phyloP scores from a whole-genome alignment of 2,329 filamentous ascomycete species.

The Paraphoma chrysanthemicola region DNA sequence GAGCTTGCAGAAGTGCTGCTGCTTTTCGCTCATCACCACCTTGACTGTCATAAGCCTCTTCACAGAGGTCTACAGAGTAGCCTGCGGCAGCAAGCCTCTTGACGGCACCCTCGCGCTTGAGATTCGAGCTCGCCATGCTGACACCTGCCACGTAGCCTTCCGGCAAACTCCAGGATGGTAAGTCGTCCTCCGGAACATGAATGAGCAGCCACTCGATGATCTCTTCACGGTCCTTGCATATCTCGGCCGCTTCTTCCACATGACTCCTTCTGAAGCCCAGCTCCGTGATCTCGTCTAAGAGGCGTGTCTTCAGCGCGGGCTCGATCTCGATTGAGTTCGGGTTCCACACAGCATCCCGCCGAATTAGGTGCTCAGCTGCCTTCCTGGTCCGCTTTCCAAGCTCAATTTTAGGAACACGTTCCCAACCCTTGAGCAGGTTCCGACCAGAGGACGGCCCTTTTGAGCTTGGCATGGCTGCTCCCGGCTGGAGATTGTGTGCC shows the following conservation, averaged over 20 bases:
- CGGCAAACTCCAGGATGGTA: conserved; percentile 91
- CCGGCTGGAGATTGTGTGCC: conserved; percentile 60
- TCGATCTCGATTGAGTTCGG: conserved; percentile 74
- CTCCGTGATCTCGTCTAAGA: conserved; percentile 76
- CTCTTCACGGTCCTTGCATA: conserved; percentile 92
- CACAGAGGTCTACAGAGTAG: conserved; percentile 84
- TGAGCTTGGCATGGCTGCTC: conserved; percentile 36
- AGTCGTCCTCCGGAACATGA: conserved; percentile 94
- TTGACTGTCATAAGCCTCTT: conserved; percentile 74
- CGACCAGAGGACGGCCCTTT: conserved; percentile 42
- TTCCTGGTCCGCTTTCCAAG: conserved; percentile 83
- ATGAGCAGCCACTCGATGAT: conserved; percentile 95
- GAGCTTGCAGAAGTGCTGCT: conserved; percentile 78
- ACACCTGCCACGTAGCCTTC: conserved; percentile 92
- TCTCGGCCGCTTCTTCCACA: conserved; percentile 82
- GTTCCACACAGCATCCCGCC: conserved; percentile 86
- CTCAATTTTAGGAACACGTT: conserved; percentile 85
- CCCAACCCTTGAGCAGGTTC: conserved; percentile 75
- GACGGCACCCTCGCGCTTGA: conserved; percentile 81
- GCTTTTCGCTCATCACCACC: conserved; percentile 76
- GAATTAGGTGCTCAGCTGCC: conserved; percentile 80
- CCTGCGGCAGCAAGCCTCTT: conserved; percentile 82
- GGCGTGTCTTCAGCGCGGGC: conserved; percentile 60
- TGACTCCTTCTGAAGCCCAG: conserved; percentile 90
- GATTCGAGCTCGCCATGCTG: conserved; percentile 80